Base-by-base conservation (phyloP, 495 filamentous ascomycete genomes). In the Pseudevernia furfuracea region DNA sequence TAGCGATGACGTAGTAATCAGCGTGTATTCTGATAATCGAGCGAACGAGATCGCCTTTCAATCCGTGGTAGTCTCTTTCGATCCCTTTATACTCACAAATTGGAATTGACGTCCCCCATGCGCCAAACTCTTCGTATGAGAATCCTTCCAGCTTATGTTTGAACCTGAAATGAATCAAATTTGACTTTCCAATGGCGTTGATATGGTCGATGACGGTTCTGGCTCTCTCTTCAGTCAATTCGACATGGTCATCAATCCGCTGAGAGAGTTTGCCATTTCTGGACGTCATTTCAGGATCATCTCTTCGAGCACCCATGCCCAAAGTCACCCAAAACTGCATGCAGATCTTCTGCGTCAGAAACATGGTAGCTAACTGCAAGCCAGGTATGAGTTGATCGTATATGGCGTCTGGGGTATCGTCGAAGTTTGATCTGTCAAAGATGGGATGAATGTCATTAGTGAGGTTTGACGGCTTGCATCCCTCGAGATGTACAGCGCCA, bases 401-500 rank as follows among this genome's bases (percentile, higher is more conserved):
- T 23, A 71, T 64, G 15, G 41, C 48, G 52, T 71, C 67, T 21
- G 67, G 67, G 4, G 62, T 67, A 53, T 69, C 67, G 55, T 71
- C 69, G 28, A 69, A 71, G 34, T 46, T 52, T 34, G 61, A 58
- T 9, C 67, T 52, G 19, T 63, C 43, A 15, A 71, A 61, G 4
- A 71, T 49, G 32, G 65, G 69, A 59, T 71, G 69, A 15, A 71
- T 69, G 5, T 65, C 52, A 68, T 74, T 66, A 37, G 65, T 36
- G 56, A 73, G 60, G 46, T 68, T 58, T 41, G 72, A 57, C 61
- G 70, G 28, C 38, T 62, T 61, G 69, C 70, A 63, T 59, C 68
- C 25, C 69, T 73, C 58, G 53, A 77, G 55, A 56, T 72, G n/a
- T 57, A 76, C 58, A 65, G 73, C 66, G 62, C 71, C 61, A 66